Evolutionary conservation across 768 basidiomycete genomes (phyloP), one percentile per base, ranked within the genome.

Genomic region (Glaciozyma antarctica): DNA sequence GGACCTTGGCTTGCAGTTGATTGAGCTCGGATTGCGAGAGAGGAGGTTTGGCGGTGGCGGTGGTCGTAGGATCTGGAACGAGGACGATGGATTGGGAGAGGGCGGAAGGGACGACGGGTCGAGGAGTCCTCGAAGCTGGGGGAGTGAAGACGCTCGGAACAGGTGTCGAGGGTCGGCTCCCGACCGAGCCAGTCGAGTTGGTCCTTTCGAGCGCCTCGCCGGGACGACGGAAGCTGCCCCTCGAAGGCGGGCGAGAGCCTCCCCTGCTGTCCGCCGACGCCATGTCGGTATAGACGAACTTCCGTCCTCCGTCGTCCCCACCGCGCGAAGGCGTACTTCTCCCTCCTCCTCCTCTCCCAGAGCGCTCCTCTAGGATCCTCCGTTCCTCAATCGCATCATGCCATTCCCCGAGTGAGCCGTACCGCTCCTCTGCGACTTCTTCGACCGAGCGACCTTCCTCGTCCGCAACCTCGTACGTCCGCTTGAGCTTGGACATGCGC

Each of bases 401-500:
- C 73, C 92, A 99, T 7, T 87, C 87, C 60, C 86, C 83, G 28
- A 93, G 76, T 4, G 84, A 85, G 6, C 88, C 90, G 72, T 95
- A 98, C 8, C 92, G 83, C 65, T 98, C 94, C 17, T 88, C 69
- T 0, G 87, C 94, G 38, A 98, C 82, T 64, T 91, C 83, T 70
- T 89, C 86, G 16, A 90, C 75, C 0, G 84, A 74, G 7, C 80
- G 77, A 8, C 83, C 82, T 76, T 93, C 90, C 73, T 97, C 93
- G 64, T 90, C 85, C 0, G 88, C 90, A 4, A 88, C 82, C 75
- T 98, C 94, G 74, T 90, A 93, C 1, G 90, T 86, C 21, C 88
- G 82, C 48, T 86, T 84, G 0, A 99, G 83, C 72, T 92, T 90
- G 86, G 89, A 91, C 95, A 98, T 98, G 21, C 95, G 85, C 94